Base-by-base conservation (phyloP, 2,329 filamentous ascomycete genomes). In the Fusarium hainanense region DNA sequence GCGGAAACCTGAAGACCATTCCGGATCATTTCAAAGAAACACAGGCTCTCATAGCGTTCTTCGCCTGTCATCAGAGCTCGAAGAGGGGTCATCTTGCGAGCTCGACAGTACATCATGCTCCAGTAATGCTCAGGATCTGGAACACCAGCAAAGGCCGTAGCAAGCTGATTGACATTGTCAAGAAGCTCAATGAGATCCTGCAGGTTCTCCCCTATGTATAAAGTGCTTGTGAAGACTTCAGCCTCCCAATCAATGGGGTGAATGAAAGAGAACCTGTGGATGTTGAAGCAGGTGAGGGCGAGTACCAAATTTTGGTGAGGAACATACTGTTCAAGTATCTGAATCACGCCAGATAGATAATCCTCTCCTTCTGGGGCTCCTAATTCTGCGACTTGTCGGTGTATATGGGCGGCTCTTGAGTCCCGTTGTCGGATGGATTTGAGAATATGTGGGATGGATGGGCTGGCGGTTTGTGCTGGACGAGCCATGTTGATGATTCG, bases 101-200 rank as follows among this genome's bases (percentile, higher is more conserved):
- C 27, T 20, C n/a, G 11, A 8, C 18, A 7, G 20, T 8, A 7
- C n/a, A 54, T 11, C 4, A 5, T 4, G n/a, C 11, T 0, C 61
- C 56, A 69, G 20, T 32, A 51, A 2, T 9, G 1, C 5, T 66
- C 49, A 5, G 61, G 20, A 7, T 54, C 3, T 1, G 18, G 7
- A 2, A 51, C 20, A 0, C 32, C 23, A 6, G 42, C 49, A 7
- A 49, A 70, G 1, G 46, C 18, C 0, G 20, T 43, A 1, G 62
- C 20, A 4, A 70, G 43, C 13, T 59, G 52, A 4, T 34, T 58
- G 7, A 68, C 32, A 6, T 18, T 54, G 5, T 67, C 62, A 0
- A 63, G 46, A 2, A 70, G 23, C 11, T 69, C 54, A 4, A 70
- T 46, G 5, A 69, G 63, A 21, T 67, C 50, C 1, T n/a, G 37